These are phyloP conservation scores for Chimonanthus salicifolius DNA, from an alignment of 164 flowering plant genomes.

Conservation along the genomic window DNA sequence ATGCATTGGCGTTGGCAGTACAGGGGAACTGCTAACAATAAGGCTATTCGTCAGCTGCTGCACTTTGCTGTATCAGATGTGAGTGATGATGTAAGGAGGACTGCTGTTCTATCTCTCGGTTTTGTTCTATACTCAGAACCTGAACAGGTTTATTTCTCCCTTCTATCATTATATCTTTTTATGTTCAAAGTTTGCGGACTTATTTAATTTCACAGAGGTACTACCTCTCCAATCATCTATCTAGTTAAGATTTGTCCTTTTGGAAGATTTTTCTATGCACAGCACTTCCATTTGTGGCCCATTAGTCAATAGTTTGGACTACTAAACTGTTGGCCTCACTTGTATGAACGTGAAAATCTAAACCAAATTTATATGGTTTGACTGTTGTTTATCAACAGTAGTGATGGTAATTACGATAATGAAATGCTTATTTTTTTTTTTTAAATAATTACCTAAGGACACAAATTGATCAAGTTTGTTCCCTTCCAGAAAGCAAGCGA, in stretches of 20 bases:
- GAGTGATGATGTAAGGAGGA: slow-evolving; percentile 92
- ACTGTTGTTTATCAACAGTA: too few species aligned
- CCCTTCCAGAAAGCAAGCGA: too few species aligned
- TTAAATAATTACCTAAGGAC: too few species aligned
- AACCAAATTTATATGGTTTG: too few species aligned
- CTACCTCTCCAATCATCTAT: background rate
- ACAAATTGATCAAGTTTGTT: too few species aligned
- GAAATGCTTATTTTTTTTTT: too few species aligned
- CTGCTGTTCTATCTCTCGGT: slow-evolving; percentile 91
- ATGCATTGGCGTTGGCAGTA: slow-evolving; percentile 91
- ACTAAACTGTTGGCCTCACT: too few species aligned
- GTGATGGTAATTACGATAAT: too few species aligned
- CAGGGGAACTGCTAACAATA: slow-evolving; percentile 85
- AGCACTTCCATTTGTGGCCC: too few species aligned
- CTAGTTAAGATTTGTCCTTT: background rate
- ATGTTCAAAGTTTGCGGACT: background rate
- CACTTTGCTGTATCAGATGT: slow-evolving; percentile 97
- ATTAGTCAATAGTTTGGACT: too few species aligned
- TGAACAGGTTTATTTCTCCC: slow-evolving; percentile 61
- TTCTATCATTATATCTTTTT: background rate
- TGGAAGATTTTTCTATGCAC: too few species aligned
- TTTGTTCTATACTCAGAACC: slow-evolving; percentile 90
- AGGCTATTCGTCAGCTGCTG: slow-evolving; percentile 86
- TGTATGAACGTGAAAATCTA: too few species aligned
- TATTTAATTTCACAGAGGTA: background rate